Evolutionary conservation across 768 basidiomycete genomes (phyloP).

Genomic region (Mycena amicta): DNA sequence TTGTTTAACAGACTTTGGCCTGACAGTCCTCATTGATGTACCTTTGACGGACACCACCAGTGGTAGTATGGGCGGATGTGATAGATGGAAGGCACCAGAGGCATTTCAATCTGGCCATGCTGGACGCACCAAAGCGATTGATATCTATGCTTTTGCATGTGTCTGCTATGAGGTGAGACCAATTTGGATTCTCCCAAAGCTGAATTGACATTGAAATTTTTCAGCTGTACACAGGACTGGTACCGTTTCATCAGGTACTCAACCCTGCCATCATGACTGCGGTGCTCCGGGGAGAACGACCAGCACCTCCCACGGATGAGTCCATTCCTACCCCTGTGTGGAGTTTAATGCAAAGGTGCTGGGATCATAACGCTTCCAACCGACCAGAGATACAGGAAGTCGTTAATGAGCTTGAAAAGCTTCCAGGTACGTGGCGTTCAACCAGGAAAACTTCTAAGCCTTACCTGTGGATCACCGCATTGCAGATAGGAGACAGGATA

Average conservation of each 20-base stretch:
- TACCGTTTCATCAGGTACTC: not conserved
- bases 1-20: conserved; percentile 6
- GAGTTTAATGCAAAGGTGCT: not conserved
- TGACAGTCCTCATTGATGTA: not conserved
- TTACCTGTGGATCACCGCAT: not conserved
- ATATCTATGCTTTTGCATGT: conserved; percentile 9
- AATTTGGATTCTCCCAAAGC: not conserved
- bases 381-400: not conserved
- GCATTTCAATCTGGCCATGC: not conserved
- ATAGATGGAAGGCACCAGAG: conserved; percentile 6
- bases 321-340: not conserved
- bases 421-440: not conserved
- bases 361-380: not conserved
- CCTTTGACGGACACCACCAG: not conserved
- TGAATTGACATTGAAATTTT: not conserved
- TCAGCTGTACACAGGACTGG: not conserved
- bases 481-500: not conserved
- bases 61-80: not conserved
- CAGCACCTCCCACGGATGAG: not conserved
- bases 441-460: not conserved
- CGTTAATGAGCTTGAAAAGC: not conserved
- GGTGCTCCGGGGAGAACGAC: not conserved
- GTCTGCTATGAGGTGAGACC: conserved; percentile 1
- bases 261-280: not conserved
- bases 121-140: not conserved